Base-by-base conservation (phyloP, 352 stramenopile species). In the Phytopythium delawarense region DNA sequence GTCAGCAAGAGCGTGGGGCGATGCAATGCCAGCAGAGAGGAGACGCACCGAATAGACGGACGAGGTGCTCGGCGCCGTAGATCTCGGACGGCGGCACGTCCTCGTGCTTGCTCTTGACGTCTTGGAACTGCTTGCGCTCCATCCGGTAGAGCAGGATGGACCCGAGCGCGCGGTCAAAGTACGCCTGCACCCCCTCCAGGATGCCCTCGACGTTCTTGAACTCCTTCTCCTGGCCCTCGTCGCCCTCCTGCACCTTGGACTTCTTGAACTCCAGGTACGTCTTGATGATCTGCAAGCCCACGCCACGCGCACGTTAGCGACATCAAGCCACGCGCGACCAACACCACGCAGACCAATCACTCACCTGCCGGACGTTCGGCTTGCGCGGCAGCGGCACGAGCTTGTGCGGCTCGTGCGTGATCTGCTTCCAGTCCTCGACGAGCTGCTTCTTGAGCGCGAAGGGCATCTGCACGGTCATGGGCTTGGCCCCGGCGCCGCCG, bases 371-470 rank as follows among this genome's bases (percentile, higher is more conserved):
- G 5, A 89, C 84, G 23, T 71, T 91, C n/a, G 87, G 81, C 62
- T 92, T 89, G 45, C 89, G 71, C 11, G 89, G 88, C 59, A 97
- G 62, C 18, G 86, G 79, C 39, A 96, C 88, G 57, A 97, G 81
- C 59, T 87, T 80, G 53, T 84, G 73, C 11, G 84, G 79, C 44
- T 84, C 75, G 25, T 92, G 84, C n/a, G 84, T 92, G 44, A 93
- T 70, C 49, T 89, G 74, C 64, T 94, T 92, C 89, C 89, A 97
- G 82, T 97, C 89, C 62, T 94, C 86, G 8, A 97, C 87, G 50
- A 97, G 81, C 63, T 96, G 87, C 64, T 96, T 96, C 81, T 97
- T 96, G 59, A 97, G 82, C 50, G 87, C 91, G 64, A 96, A 96
- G 6, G 89, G 89, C 79, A 97, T 96, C 49, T 91, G 79, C 53